Conservation (phyloP, 2,329 filamentous ascomycete genomes). For the Cryphonectria parasitica region DNA sequence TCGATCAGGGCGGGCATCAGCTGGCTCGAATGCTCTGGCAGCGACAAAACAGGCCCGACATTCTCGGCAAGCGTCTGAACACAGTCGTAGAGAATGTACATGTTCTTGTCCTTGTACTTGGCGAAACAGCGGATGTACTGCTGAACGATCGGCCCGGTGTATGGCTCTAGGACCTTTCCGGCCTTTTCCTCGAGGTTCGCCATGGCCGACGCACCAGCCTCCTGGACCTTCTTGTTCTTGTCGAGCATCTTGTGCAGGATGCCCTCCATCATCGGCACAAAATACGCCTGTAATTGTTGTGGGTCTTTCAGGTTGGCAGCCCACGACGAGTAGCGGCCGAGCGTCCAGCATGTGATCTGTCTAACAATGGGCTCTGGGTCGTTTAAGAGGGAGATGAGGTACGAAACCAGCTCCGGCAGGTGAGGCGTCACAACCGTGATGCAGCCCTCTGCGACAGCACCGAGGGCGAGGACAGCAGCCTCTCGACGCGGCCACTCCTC, state of each 20-base stretch:
- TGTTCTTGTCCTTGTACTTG: constrained; percentile 98
- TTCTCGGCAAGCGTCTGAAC: constrained; percentile 95
- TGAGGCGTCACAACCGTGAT: constrained; percentile 89
- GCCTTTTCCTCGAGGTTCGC: constrained; percentile 95
- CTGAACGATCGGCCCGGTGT: constrained; percentile 85
- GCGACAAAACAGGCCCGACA: constrained; percentile 80
- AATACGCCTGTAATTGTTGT: constrained; percentile 73
- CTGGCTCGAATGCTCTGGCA: constrained; percentile 76
- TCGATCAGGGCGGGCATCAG: constrained; percentile 93
- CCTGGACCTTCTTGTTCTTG: constrained; percentile 96
- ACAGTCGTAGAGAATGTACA: constrained; percentile 98
- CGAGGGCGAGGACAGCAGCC: constrained; percentile 90
- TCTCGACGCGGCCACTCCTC: constrained; percentile 90
- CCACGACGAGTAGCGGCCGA: constrained; percentile 93
- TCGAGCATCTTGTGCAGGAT: constrained; percentile 95
- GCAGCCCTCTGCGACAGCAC: constrained; percentile 93
- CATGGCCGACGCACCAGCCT: constrained; percentile 93
- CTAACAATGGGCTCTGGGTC: constrained; percentile 89
- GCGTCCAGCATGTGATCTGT: constrained; percentile 97
- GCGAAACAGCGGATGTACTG: constrained; percentile 92
- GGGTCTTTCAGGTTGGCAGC: constrained; percentile 74
- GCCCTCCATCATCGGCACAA: constrained; percentile 96
- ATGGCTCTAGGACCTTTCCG: constrained; percentile 77
- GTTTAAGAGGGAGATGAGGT: constrained; percentile 82
- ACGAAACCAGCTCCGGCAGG: constrained; percentile 86